Evolutionary conservation across 2,329 filamentous ascomycete species (phyloP), one percentile per base, ranked within the genome.

Genomic region (Penicillium griseofulvum): DNA sequence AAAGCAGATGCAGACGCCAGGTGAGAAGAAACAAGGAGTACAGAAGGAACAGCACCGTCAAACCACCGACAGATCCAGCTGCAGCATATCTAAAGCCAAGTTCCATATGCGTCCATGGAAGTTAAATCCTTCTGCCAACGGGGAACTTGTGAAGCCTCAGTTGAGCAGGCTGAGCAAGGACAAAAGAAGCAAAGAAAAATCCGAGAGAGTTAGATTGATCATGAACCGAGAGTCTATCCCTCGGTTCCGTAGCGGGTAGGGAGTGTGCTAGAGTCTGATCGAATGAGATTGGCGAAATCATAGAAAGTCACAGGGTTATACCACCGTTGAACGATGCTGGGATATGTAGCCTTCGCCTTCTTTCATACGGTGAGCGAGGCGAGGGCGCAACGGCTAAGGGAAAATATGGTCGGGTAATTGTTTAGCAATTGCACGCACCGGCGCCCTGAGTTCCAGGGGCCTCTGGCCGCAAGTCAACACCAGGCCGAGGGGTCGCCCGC

Each of bases 381-480:
- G 29, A 51, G n/a, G 22, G n/a, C 22, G 22, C 19, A 44, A 10
- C 33, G 19, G 33, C 34, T 29, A 24, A 29, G 12, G 26, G 31
- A 43, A 29, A 41, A 38, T 53, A 51, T 47, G 19, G 33, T 28
- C 24, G 29, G 24, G 19, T 37, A 48, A 38, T 42, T 24, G 42
- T 66, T 76, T 81, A 89, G 73, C 86, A 89, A 68, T 85, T 83
- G 77, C 86, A 89, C 44, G 80, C 78, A 56, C 78, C 81, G 19
- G 80, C 80, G 51, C 79, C 79, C 70, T 86, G 81, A 54, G 85
- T 85, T 54, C 78, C 79, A 62, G 84, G 80, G 52, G 84, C 78
- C 69, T 87, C 82, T 34, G 83, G 83, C 65, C 86, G 81, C 61
- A 90, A 76, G 72, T 89, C 86, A 36, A 90, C 87, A 50, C 87